Evolutionary conservation across 2,329 filamentous ascomycete genomes (phyloP).

Genomic region (Cordyceps cicadae): DNA sequence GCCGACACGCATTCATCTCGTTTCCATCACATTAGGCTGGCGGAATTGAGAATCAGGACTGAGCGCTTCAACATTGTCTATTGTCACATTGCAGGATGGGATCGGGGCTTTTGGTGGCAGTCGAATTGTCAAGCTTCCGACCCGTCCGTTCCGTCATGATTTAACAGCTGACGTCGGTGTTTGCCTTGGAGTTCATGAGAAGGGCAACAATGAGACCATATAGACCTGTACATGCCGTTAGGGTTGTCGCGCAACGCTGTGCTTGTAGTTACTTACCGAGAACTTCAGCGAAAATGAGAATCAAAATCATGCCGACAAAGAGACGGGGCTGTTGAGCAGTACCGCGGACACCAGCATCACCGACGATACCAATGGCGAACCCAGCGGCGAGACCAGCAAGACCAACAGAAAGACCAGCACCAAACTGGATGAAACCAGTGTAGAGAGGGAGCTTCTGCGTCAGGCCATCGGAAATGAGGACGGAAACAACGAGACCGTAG

Average conservation of each 20-base stretch:
- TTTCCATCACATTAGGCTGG: not conserved
- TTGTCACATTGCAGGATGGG: conserved; percentile 1
- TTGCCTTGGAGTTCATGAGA: conserved; percentile 96
- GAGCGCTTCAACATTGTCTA: conserved; percentile 7
- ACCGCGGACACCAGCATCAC: conserved; percentile 81
- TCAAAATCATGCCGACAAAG: conserved; percentile 96
- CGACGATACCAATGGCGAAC: conserved; percentile 81
- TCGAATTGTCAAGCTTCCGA: conserved; percentile 29
- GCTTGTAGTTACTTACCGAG: conserved; percentile 58
- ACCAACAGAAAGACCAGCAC: conserved; percentile 74
- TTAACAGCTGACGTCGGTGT: conserved; percentile 56
- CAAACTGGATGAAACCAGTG: conserved; percentile 78
- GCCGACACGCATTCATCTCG: conserved; percentile 7
- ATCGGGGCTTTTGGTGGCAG: conserved; percentile 1
- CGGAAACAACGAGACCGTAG: conserved; percentile 83
- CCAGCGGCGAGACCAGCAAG: conserved; percentile 75
- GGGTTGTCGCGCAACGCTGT: not conserved
- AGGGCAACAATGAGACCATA: conserved; percentile 98
- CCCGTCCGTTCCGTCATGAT: conserved; percentile 16
- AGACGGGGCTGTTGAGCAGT: conserved; percentile 76
- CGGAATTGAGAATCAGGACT: not conserved
- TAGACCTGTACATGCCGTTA: conserved; percentile 55
- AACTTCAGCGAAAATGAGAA: conserved; percentile 99
- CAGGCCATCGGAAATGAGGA: conserved; percentile 75
- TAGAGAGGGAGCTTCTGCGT: conserved; percentile 65